Base-by-base conservation (phyloP, 2,329 filamentous ascomycete genomes). In the Helminthosporium solani region DNA sequence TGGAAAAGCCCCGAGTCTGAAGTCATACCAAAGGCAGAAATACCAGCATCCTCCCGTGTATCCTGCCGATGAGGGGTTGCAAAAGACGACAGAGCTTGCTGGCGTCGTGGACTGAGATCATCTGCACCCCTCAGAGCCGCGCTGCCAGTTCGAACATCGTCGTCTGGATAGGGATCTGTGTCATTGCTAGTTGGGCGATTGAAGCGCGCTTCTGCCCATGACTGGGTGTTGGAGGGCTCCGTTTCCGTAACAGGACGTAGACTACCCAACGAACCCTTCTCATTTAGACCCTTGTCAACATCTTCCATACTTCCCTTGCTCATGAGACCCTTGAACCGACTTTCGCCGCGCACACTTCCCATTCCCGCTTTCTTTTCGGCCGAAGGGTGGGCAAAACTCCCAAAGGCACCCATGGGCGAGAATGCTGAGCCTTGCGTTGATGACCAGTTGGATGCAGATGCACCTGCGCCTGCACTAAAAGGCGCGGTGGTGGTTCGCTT, bases 321-420 rank as follows among this genome's bases (percentile, higher is more conserved):
- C 56, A 96, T 86, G 18, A 96, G 71, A 62, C 90, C 90, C 56
- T 91, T 92, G 61, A 96, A 84, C 21, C 90, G 85, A 67, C 90
- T 96, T 64, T 90, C 88, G 2, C 87, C 84, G 46, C 86, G 79
- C 21, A 81, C 71, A 62, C 81, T 85, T 21, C 83, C 85, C 60
- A 86, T 81, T 8, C 78, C 78, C 21, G 81, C 65, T 57, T 88
- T 84, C 73, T 94, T 95, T 44, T 95, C 89, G 38, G 64, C 39
- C 40, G 63, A 65, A 16, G 63, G 30, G 66, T 70, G 70, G n/a
- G 87, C 85, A 69, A 97, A 97, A 61, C 85, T 94, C 9, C 92
- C 92, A 71, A 99, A 99, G 18, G 85, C 85, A 27, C 92, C 90
- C 77, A 91, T 87, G 2, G 84, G 82, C 6, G 85, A 80, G 57